Conservation (phyloP, 2,329 filamentous ascomycete species). For the Sclerotinia spermophila region DNA sequence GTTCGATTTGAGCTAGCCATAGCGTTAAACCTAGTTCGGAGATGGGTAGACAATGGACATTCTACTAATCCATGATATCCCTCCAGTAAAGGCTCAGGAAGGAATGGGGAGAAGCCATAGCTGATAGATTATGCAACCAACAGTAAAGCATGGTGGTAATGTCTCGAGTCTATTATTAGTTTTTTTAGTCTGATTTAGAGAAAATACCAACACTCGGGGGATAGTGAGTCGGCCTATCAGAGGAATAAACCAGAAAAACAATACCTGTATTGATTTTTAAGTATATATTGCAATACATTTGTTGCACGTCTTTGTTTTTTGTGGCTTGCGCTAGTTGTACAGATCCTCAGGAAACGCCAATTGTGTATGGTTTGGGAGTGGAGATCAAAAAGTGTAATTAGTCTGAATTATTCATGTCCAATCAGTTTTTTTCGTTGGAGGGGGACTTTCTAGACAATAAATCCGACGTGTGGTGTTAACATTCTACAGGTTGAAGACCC, state of each 20-base stretch:
- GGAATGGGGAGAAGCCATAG: background rate
- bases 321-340: background rate
- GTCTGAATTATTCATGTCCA: background rate
- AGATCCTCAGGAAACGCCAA: background rate
- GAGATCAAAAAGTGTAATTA: background rate
- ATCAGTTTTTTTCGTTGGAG: no score
- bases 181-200: background rate
- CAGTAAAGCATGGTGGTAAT: background rate
- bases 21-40: no score
- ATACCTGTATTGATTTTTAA: background rate
- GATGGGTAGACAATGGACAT: background rate
- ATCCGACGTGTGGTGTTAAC: rapidly evolving
- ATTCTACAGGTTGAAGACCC: rapidly evolving
- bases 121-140: background rate
- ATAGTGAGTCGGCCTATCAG: background rate
- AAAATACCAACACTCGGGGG: no score
- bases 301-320: background rate
- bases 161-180: background rate
- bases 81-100: background rate
- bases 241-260: background rate
- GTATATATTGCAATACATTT: background rate
- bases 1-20: no score
- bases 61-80: background rate
- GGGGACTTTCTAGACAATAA: background rate
- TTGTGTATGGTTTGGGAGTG: background rate